phyloP scores from a whole-genome alignment of 2,329 filamentous ascomycete species.

The Coniella lustricola region DNA sequence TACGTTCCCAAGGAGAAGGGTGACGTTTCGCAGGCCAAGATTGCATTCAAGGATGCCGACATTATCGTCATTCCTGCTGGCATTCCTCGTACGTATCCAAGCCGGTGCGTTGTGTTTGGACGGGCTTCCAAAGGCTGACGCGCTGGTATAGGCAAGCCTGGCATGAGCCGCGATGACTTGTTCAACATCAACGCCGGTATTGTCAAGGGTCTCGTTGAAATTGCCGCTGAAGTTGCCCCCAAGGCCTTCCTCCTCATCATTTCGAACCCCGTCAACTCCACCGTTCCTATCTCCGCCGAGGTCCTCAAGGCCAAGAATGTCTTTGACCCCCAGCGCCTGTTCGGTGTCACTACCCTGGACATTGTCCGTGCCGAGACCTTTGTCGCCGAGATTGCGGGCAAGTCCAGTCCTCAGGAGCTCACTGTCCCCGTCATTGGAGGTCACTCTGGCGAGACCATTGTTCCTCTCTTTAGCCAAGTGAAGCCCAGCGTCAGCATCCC shows the following conservation, averaged over 20 bases:
- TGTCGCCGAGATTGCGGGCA: constrained; percentile 75
- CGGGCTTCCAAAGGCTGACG: constrained; percentile 6
- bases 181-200: constrained; percentile 99
- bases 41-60: constrained; percentile 86
- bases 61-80: constrained; percentile 96
- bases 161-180: constrained; percentile 98
- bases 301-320: constrained; percentile 88
- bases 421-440: constrained; percentile 91
- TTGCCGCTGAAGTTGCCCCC: constrained; percentile 78
- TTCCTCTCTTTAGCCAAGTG: constrained; percentile 91
- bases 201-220: constrained; percentile 87
- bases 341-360: constrained; percentile 97
- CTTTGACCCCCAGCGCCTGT: constrained; percentile 92
- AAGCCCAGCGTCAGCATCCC: constrained; percentile 72
- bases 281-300: constrained; percentile 94
- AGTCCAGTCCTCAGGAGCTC: constrained; percentile 73
- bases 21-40: constrained; percentile 48
- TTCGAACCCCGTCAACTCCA: constrained; percentile 99
- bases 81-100: constrained; percentile 77
- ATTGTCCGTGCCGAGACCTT: constrained; percentile 98
- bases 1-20: constrained; percentile 83
- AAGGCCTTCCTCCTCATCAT: constrained; percentile 96
- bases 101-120: not conserved
- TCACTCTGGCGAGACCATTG: constrained; percentile 97
- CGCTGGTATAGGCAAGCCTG: constrained; percentile 74